Evolutionary conservation across 2,329 filamentous ascomycete genomes (phyloP).

Genomic region (Apiospora pterosperma): DNA sequence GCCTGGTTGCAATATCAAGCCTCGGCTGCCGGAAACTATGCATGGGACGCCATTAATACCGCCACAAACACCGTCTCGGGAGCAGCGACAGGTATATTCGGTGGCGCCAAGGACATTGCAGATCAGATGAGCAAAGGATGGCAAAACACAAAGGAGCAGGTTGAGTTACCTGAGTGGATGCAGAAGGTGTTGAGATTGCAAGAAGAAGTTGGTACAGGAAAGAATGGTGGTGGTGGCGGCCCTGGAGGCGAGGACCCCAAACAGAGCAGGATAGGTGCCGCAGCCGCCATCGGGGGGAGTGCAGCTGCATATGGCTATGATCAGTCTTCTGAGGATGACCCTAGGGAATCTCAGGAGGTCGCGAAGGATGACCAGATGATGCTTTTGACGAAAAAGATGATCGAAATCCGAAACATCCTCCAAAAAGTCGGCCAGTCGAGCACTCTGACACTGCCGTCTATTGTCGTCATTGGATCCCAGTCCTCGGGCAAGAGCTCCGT

Average conservation of each 20-base stretch:
- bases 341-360: slow-evolving; percentile 57
- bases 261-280: slow-evolving; percentile 57
- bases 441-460: slow-evolving; percentile 84
- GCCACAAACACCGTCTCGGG: slow-evolving; percentile 69
- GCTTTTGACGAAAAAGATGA: slow-evolving; percentile 99
- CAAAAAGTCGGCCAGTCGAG: slow-evolving; percentile 90
- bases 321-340: slow-evolving; percentile 62
- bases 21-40: slow-evolving; percentile 53
- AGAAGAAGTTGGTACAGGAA: slow-evolving; percentile 53
- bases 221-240: slow-evolving; percentile 41
- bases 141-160: slow-evolving; percentile 76
- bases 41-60: slow-evolving; percentile 67
- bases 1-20: slow-evolving; percentile 97
- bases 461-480: slow-evolving; percentile 98
- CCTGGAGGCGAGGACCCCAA: slow-evolving; percentile 51
- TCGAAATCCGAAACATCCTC: slow-evolving; percentile 91
- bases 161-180: slow-evolving; percentile 73
- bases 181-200: slow-evolving; percentile 65
- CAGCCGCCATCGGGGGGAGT: slow-evolving; percentile 63
- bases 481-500: slow-evolving; percentile 98
- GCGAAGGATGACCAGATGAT: slow-evolving; percentile 98
- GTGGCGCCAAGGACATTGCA: slow-evolving; percentile 69
- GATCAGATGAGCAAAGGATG: slow-evolving; percentile 78
- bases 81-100: slow-evolving; percentile 67
- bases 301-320: slow-evolving; percentile 79